Percentiles rank a stretch among this genome's conserved stretches.
phyloP scores from a whole-genome alignment of 1,284 basidiomycete genomes.

The Marasmius oreades region DNA sequence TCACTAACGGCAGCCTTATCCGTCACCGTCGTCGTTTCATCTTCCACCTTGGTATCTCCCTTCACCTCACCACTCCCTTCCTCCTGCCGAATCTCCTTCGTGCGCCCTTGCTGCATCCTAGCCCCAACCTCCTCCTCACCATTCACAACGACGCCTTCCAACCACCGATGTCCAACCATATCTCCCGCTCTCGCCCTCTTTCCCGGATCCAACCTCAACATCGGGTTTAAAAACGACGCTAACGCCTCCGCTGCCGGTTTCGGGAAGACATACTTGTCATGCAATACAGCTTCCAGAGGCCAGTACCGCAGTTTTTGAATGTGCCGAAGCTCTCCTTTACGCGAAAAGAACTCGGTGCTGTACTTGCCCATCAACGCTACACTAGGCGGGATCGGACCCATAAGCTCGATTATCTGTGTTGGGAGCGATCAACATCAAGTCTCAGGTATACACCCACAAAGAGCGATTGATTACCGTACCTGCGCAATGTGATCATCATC shows the following conservation, averaged over 20 bases:
- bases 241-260: slow-evolving; percentile 81
- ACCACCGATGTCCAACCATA: slow-evolving; percentile 4
- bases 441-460: background rate
- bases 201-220: slow-evolving; percentile 51
- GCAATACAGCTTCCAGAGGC: slow-evolving; percentile 87
- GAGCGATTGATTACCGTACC: background rate
- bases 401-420: slow-evolving; percentile 94
- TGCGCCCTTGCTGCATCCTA: background rate
- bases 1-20: background rate
- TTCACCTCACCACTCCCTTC: background rate
- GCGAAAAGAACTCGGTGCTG: slow-evolving; percentile 92
- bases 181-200: slow-evolving; percentile 82
- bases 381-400: slow-evolving; percentile 85
- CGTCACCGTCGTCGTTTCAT: background rate
- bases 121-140: background rate
- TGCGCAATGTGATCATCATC: slow-evolving; percentile 98
- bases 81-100: background rate
- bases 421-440: background rate
- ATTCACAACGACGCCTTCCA: background rate
- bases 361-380: slow-evolving; percentile 93
- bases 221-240: slow-evolving; percentile 83
- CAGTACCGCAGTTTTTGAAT: slow-evolving; percentile 93
- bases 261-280: slow-evolving; percentile 96
- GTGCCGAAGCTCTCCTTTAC: slow-evolving; percentile 91
- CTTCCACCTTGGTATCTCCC: background rate